phyloP scores from a whole-genome alignment of 768 basidiomycete genomes.

The Terana coerulea region DNA sequence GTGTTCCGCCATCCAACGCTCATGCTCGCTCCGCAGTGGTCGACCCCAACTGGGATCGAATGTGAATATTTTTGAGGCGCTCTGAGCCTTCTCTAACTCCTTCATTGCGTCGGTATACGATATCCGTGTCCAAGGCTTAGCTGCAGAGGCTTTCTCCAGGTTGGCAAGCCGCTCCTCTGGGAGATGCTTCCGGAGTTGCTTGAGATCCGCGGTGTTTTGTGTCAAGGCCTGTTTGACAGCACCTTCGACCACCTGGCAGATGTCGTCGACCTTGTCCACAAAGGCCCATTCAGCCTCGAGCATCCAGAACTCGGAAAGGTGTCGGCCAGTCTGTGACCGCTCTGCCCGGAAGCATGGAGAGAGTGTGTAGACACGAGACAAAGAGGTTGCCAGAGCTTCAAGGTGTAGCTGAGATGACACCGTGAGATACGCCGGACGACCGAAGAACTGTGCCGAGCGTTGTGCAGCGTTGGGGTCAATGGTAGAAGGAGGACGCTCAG shows the following conservation, averaged over 20 bases:
- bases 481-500: constrained; percentile 15
- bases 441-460: constrained; percentile 59
- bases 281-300: constrained; percentile 92
- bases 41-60: constrained; percentile 65
- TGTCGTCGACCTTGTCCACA: constrained; percentile 38
- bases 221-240: constrained; percentile 41
- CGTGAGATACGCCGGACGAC: constrained; percentile 75
- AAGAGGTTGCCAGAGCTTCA: constrained; percentile 75
- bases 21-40: constrained; percentile 84
- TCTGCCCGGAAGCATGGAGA: constrained; percentile 96
- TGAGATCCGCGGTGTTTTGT: constrained; percentile 28
- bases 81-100: constrained; percentile 42
- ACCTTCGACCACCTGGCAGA: constrained; percentile 57
- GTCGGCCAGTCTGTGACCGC: constrained; percentile 80
- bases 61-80: constrained; percentile 41
- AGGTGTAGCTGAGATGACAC: constrained; percentile 97
- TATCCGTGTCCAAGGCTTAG: constrained; percentile 62
- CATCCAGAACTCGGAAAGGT: constrained; percentile 99
- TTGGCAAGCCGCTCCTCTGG: constrained; percentile 31
- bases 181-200: constrained; percentile 38
- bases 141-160: constrained; percentile 34
- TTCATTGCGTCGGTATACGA: constrained; percentile 75
- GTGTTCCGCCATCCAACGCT: constrained; percentile 79
- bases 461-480: constrained; percentile 2
- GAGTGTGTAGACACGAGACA: constrained; percentile 87